Base-by-base conservation (phyloP, 352 stramenopile genomes). In the Thraustotheca clavata region DNA sequence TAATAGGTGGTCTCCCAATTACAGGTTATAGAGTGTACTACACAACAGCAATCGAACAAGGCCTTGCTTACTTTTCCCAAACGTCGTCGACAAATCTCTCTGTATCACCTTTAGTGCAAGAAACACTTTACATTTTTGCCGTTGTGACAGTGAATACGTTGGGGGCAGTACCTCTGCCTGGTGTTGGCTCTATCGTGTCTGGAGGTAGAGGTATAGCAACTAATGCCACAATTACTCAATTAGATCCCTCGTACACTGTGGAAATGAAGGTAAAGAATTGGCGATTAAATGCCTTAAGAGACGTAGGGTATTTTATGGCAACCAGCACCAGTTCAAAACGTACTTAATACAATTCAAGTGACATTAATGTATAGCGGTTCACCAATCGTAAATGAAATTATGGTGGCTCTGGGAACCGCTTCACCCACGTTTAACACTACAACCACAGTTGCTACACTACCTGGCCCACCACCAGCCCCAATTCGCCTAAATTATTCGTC, bases 1-100 rank as follows among this genome's bases (percentile, higher is more conserved):
- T 47, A 1, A 39, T 62, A 62, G 54, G 54, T 24, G 54, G 54
- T 0, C 22, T 49, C 16, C n/a, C 16, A 3, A 62, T 62, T 26
- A 49, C 38, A 1, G 54, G 54, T 2, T 62, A 62, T n/a, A 62
- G 38, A 7, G 54, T 62, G 16, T 62, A 62, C 34, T 48, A 38
- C 33, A 14, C 27, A 6, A 5, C 24, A 29, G 14, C 50, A 5
- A 12, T 9, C 8, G 32, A 14, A 18, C 9, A 22, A 4, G 24
- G 18, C 8, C 35, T 49, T 6, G 16, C n/a, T 4, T n/a, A 31
- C 14, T 41, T 18, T 4, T 16, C 20, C 12, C 33, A 8, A 8
- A 38, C 54, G 34, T 26, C 16, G 7, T 26, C 7, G 7, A 1
- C 32, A 4, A 38, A 36, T 27, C 26, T 20, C 22, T 35, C 33